phyloP scores from a whole-genome alignment of 352 stramenopile genomes.

The Phytophthora melonis region DNA sequence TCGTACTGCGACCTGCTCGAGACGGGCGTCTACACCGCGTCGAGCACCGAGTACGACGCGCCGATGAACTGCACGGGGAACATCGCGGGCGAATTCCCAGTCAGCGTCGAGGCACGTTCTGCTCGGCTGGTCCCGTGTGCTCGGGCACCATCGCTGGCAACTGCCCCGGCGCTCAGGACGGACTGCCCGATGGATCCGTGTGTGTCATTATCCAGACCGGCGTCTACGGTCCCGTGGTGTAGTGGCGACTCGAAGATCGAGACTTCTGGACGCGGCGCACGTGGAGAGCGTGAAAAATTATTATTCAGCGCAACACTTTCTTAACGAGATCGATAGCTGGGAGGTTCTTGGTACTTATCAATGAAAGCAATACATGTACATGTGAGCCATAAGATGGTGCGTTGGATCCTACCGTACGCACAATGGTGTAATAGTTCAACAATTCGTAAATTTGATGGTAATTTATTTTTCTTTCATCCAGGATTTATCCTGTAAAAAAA shows the following conservation, averaged over 20 bases:
- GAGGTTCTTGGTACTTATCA: too few species aligned
- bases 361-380: too few species aligned
- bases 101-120: constrained; percentile 27
- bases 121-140: constrained; percentile 18
- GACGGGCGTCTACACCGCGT: constrained; percentile 22
- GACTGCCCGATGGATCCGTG: constrained; percentile 19
- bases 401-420: too few species aligned
- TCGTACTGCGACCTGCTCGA: constrained; percentile 40
- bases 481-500: too few species aligned
- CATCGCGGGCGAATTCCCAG: constrained; percentile 18
- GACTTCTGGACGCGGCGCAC: too few species aligned
- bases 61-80: constrained; percentile 30
- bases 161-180: constrained; percentile 19
- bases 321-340: too few species aligned
- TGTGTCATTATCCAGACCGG: constrained; percentile 36
- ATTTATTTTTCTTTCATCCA: too few species aligned
- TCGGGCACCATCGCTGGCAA: constrained; percentile 20
- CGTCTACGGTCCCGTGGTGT: constrained; percentile 21
- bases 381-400: too few species aligned
- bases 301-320: too few species aligned
- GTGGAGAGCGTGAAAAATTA: too few species aligned
- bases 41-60: constrained; percentile 21
- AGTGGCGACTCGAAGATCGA: neutral
- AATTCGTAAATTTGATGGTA: too few species aligned
- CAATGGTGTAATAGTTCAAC: too few species aligned